Evolutionary conservation across 495 filamentous ascomycete genomes (phyloP), one percentile per base, ranked within the genome.

Genomic region (Hypoxylon fuscum): DNA sequence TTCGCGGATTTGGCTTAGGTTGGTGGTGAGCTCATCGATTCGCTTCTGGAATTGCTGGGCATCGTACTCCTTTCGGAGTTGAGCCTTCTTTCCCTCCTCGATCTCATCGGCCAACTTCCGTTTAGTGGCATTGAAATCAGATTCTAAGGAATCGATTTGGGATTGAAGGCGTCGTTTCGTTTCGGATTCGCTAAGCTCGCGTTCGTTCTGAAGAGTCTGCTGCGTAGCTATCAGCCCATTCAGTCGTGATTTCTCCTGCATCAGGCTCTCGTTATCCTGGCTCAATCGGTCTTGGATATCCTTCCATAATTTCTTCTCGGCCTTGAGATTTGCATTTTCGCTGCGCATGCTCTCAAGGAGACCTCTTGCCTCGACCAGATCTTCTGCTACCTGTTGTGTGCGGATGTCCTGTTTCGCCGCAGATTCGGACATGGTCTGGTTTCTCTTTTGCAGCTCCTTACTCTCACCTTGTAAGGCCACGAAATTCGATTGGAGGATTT

Each of bases 361-460:
- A 55, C 87, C 89, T 64, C 89, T 89, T 1, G 89, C 86, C 71
- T 96, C 95, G 7, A 97, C 86, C 0, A 97, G 81, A 65, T 99
- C 94, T 75, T 99, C 96, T 0, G 92, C 90, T 41, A 92, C 88
- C 74, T 97, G 92, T 64, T 97, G 95, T 10, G 88, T 94, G 34
- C 85, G 86, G 29, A 97, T 76, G 55, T 99, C 95, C 64, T 96
- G 92, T 69, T 92, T 94, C 18, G 91, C 91, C 10, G 91, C 88
- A 37, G 83, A 86, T 63, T 98, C 94, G 0, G 90, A 86, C 53
- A 96, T 74, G 3, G 79, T 72, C 49, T 92, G 86, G 23, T 84
- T 87, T 27, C 92, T 84, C 76, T 90, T 93, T 68, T 94, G 90
- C 9, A 98, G 75, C 66, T 96, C 91, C 21, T 74, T 75, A 55